Conservation (phyloP, 331 rosid species). For the Prunus yedoensis region DNA sequence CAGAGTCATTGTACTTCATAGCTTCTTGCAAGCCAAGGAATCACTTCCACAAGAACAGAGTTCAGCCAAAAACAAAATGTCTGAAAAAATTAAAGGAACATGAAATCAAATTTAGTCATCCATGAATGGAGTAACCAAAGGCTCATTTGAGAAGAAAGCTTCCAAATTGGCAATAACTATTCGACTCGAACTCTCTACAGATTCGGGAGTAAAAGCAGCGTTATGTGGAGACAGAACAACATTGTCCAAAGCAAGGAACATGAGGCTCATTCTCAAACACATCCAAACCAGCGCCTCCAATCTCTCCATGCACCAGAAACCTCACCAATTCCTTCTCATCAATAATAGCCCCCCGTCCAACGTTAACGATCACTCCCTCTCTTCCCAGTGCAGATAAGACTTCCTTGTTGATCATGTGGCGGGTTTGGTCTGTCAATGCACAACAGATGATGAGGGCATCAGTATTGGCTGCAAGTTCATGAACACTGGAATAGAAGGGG, state of each 20-base stretch:
- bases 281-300: slow-evolving; percentile 48
- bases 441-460: slow-evolving; percentile 49
- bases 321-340: slow-evolving; percentile 42
- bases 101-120: too few relatives aligned
- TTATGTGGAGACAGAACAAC: slow-evolving; percentile 45
- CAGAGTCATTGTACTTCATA: too few relatives aligned
- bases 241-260: slow-evolving; percentile 39
- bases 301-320: slow-evolving; percentile 35
- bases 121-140: slow-evolving; percentile 30
- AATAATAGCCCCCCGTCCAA: slow-evolving; percentile 38
- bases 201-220: slow-evolving; percentile 24
- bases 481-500: slow-evolving; percentile 30
- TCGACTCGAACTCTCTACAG: slow-evolving; percentile 7
- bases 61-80: too few relatives aligned
- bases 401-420: slow-evolving; percentile 32
- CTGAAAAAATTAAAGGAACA: too few relatives aligned
- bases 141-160: slow-evolving; percentile 51
- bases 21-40: too few relatives aligned
- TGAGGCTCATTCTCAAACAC: slow-evolving; percentile 50
- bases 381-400: slow-evolving; percentile 40
- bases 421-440: slow-evolving; percentile 35
- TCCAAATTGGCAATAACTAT: slow-evolving; percentile 31
- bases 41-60: too few relatives aligned
- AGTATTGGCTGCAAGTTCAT: slow-evolving; percentile 36
- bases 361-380: slow-evolving; percentile 38